Percentiles rank a stretch among this genome's conserved stretches.
Evolutionary conservation across 768 basidiomycete genomes (phyloP).

Genomic region (Collybiopsis luxurians): DNA sequence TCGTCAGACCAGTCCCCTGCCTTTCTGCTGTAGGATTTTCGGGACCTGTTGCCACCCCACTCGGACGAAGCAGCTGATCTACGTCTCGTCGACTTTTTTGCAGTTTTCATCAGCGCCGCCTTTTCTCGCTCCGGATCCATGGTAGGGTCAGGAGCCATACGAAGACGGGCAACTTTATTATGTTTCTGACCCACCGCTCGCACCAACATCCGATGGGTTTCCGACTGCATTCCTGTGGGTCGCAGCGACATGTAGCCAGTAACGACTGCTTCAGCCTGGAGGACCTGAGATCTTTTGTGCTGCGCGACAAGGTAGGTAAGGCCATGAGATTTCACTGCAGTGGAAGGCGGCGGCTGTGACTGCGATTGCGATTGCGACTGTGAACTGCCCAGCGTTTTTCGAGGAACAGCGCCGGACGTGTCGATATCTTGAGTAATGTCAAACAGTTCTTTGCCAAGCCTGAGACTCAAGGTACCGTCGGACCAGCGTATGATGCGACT

Average conservation of each 20-base stretch:
- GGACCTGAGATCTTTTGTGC: slow-evolving; percentile 79
- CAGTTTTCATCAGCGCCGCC: slow-evolving; percentile 62
- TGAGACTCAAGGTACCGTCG: slow-evolving; percentile 87
- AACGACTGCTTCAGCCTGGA: slow-evolving; percentile 83
- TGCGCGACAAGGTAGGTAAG: slow-evolving; percentile 89
- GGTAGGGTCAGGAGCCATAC: slow-evolving; percentile 76
- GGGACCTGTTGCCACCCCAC: slow-evolving; percentile 38
- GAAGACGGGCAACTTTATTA: slow-evolving; percentile 73
- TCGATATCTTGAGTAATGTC: slow-evolving; percentile 83
- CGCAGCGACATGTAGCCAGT: slow-evolving; percentile 83
- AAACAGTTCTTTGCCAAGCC: slow-evolving; percentile 91
- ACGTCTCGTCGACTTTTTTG: slow-evolving; percentile 61
- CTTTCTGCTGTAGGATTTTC: not conserved
- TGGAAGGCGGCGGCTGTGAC: slow-evolving; percentile 31
- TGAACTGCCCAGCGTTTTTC: slow-evolving; percentile 52
- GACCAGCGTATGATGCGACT: slow-evolving; percentile 93
- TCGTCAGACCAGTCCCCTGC: slow-evolving; percentile 56
- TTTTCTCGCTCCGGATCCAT: slow-evolving; percentile 76
- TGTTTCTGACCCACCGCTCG: slow-evolving; percentile 85
- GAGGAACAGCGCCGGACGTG: slow-evolving; percentile 64
- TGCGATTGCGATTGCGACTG: slow-evolving; percentile 41
- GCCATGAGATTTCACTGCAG: slow-evolving; percentile 57
- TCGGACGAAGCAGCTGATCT: slow-evolving; percentile 49
- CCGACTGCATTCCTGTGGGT: slow-evolving; percentile 87
- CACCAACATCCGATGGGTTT: slow-evolving; percentile 87